These are phyloP conservation scores for Fusarium verrucosum DNA, from an alignment of 2,329 filamentous ascomycete genomes.

Conservation along the genomic window DNA sequence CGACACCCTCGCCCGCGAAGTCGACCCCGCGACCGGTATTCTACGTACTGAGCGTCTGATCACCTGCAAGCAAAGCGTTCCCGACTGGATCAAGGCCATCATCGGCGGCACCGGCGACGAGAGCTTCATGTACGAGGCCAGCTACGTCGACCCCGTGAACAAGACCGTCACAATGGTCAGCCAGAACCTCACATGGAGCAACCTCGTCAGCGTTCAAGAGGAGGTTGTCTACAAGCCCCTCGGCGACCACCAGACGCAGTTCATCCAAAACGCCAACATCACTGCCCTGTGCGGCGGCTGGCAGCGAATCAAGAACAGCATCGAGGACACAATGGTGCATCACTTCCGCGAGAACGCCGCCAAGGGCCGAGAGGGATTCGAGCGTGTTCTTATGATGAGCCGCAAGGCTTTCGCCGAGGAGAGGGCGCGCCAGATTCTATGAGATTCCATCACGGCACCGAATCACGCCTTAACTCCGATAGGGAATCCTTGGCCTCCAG, in stretches of 20 bases:
- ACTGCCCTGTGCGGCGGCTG: slow-evolving; percentile 95
- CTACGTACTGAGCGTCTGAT: slow-evolving; percentile 70
- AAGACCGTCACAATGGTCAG: slow-evolving; percentile 97
- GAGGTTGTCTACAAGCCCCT: slow-evolving; percentile 85
- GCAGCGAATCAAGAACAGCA: slow-evolving; percentile 95
- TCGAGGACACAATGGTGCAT: slow-evolving; percentile 90
- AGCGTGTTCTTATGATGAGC: slow-evolving; percentile 93
- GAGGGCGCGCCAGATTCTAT: slow-evolving; percentile 64
- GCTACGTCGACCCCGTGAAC: slow-evolving; percentile 84
- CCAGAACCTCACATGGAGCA: slow-evolving; percentile 91
- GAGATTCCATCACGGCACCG: slow-evolving; percentile 7
- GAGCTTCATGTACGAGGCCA: slow-evolving; percentile 92
- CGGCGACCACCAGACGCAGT: slow-evolving; percentile 71
- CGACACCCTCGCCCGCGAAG: slow-evolving; percentile 81
- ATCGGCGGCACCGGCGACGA: slow-evolving; percentile 79
- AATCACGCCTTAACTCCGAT: slow-evolving; percentile 7
- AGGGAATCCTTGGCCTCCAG: slow-evolving; percentile 15
- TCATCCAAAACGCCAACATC: slow-evolving; percentile 89
- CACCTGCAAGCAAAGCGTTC: slow-evolving; percentile 70
- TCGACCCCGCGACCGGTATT: slow-evolving; percentile 66
- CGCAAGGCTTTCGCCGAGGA: slow-evolving; percentile 91
- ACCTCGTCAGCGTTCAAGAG: slow-evolving; percentile 90
- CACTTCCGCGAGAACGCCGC: slow-evolving; percentile 91
- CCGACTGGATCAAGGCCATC: slow-evolving; percentile 82
- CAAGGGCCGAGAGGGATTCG: slow-evolving; percentile 93